Evolutionary conservation across 2,329 filamentous ascomycete species (phyloP), one percentile per base, ranked within the genome.

Genomic region (Sporothrix inflata): DNA sequence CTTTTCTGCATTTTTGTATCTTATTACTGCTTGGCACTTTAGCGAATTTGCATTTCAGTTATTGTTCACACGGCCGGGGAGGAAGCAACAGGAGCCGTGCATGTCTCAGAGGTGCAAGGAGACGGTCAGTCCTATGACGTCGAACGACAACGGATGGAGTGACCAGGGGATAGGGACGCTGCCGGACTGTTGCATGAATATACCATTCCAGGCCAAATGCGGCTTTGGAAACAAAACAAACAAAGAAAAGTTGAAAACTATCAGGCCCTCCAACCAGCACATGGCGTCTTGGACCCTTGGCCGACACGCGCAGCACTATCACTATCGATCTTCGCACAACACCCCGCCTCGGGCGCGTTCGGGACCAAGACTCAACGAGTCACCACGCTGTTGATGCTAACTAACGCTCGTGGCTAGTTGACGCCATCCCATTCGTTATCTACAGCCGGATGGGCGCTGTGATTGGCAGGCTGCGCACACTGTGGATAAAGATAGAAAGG

Each of bases 341-440:
- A 42, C 45, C 45, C 21, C 38, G 14, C 60, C 45, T 67, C 70
- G 70, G 49, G 49, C 70, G 70, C 49, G 51, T 60, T 67, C 72
- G 70, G 61, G 42, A 38, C 60, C 60, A 65, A 45, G 60, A 19
- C 60, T 24, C 8, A 9, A 14, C 14, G 21, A 65, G 60, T 19
- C 21, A 65, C 34, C 60, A 38, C 38, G 9, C 38, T 65, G 38
- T 42, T 45, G 60, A 45, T 57, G 27, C 21, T n/a, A 30, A 51
- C 21, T n/a, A 30, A 51, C 55, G 49, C 82, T 79, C 82, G 82
- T 84, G 82, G 80, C 74, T 76, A 74, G 70, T 80, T 76, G 75
- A 77, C 77, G 79, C 74, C 77, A 75, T 81, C 78, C 78, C 76
- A 83, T 84, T 84, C 81, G 82, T 75, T 77, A 74, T 75, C 72